Evolutionary conservation across 192 early-diverging fungal species (phyloP), one percentile per base, ranked within the genome.

Genomic region (Powellomyces hirtus): DNA sequence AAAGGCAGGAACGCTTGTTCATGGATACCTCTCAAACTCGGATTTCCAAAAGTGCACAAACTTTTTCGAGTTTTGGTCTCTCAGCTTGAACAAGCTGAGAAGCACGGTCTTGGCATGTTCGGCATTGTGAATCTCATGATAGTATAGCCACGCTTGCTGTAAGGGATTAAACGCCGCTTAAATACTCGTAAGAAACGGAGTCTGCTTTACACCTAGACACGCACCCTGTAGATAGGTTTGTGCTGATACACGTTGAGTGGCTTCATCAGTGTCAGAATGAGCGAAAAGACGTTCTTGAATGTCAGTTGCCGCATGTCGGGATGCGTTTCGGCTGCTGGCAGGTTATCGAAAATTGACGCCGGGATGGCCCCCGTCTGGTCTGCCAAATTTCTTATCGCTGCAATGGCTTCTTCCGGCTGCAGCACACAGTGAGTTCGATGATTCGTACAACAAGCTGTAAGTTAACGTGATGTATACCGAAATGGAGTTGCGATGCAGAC

Each of bases 41-140:
- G 88, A 86, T 57, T 84, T 89, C 91, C 87, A 92, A 31, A 91
- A 86, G 63, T 88, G 84, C 36, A 88, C 84, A 35, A 87, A 71
- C 16, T 72, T 62, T 45, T 89, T 87, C 13, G 77, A 67, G 13
- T 68, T 83, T 5, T 66, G 51, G 14, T 80, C 68, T 51, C 85
- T 84, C 34, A 91, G 59, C 10, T 83, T 79, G 40, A 92, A 86
- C 0, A 91, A 40, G 36, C 72, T 69, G n/a, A 81, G 57, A 56
- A 91, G 65, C 40, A 88, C 80, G 0, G 64, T 50, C 63, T 89
- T 88, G 44, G 90, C 90, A 22, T 76, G 51, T 24, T 84, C 79
- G 1, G 77, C 66, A 61, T 89, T 77, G 24, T 83, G 71, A 38
- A 79, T 80, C 3, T 89, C 74, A 66, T 81, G 60, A 51, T 85